Percentiles rank a stretch among this genome's conserved stretches.
Conservation (phyloP, 345 rosid species). For the Eucalyptus microcorys region DNA sequence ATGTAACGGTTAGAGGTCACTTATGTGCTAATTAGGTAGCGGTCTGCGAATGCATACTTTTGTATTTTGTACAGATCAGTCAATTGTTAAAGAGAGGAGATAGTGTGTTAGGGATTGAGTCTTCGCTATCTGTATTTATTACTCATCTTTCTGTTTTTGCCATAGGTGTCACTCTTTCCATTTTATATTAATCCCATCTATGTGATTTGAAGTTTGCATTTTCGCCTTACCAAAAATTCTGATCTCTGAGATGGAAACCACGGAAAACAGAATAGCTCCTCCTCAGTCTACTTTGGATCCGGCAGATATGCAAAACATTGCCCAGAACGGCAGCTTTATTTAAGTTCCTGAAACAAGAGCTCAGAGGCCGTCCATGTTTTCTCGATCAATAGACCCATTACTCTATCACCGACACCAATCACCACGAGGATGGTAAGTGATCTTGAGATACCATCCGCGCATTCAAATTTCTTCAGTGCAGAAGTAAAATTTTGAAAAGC, state of each 20-base stretch:
- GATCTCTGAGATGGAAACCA: neutral
- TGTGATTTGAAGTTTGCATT: neutral
- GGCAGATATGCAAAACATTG: neutral
- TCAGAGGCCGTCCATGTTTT: neutral
- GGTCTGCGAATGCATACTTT: neutral
- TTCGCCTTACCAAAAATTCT: neutral
- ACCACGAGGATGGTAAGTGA: neutral
- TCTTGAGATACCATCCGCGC: neutral
- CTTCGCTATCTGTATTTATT: neutral
- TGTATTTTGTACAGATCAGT: neutral
- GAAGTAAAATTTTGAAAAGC: neutral
- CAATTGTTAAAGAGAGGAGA: neutral
- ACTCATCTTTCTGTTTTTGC: neutral
- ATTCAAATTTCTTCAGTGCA: neutral
- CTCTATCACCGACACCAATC: neutral
- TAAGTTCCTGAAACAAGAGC: neutral
- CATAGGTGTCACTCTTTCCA: neutral
- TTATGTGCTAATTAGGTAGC: neutral
- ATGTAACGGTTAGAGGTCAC: neutral
- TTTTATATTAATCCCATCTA: neutral
- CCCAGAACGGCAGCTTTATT: neutral
- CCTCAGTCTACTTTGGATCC: neutral
- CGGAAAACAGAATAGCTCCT: neutral
- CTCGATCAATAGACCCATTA: neutral
- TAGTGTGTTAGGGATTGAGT: neutral